A percentile compares a stretch with the other conserved stretches of the same genome.
Conservation (phyloP, 371 early-diverging fungal species). For the Mucor sp. region DNA sequence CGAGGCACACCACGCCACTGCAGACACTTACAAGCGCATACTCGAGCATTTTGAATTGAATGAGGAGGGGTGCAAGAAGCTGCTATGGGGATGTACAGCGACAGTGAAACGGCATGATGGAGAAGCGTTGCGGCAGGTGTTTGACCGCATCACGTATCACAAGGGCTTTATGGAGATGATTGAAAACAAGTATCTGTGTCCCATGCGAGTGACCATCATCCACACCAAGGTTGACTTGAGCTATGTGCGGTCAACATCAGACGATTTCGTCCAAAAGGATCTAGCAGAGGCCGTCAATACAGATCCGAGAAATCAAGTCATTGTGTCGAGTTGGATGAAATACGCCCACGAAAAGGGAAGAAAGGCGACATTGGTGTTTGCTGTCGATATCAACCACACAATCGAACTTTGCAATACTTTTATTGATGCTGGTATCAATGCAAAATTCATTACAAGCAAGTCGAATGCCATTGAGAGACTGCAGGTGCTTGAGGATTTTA, state of each 20-base stretch:
- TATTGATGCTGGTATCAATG: slow-evolving; percentile 56
- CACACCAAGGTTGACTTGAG: slow-evolving; percentile 61
- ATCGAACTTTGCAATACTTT: slow-evolving; percentile 62
- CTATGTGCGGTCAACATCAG: slow-evolving; percentile 45
- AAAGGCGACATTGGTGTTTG: slow-evolving; percentile 83
- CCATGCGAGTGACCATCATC: slow-evolving; percentile 67
- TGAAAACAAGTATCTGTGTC: slow-evolving; percentile 49
- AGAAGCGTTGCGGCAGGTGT: slow-evolving; percentile 61
- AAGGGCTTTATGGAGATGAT: slow-evolving; percentile 83
- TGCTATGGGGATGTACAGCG: slow-evolving; percentile 94
- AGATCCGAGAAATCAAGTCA: slow-evolving; percentile 62
- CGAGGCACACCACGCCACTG: slow-evolving; percentile 93
- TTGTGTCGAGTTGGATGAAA: slow-evolving; percentile 69
- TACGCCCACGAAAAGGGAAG: slow-evolving; percentile 37
- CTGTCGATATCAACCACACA: slow-evolving; percentile 81
- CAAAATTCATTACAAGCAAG: slow-evolving; percentile 66
- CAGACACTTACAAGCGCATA: slow-evolving; percentile 71
- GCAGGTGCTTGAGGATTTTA: slow-evolving; percentile 61
- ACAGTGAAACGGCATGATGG: slow-evolving; percentile 90
- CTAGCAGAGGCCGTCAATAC: slow-evolving; percentile 72
- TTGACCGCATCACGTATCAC: slow-evolving; percentile 81
- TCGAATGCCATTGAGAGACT: slow-evolving; percentile 58
- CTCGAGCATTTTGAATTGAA: slow-evolving; percentile 67
- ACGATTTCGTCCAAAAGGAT: slow-evolving; percentile 66
- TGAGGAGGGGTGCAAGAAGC: slow-evolving; percentile 49